Conservation (phyloP, 805 yeast genomes). For the Cyberlindnera maritima region DNA sequence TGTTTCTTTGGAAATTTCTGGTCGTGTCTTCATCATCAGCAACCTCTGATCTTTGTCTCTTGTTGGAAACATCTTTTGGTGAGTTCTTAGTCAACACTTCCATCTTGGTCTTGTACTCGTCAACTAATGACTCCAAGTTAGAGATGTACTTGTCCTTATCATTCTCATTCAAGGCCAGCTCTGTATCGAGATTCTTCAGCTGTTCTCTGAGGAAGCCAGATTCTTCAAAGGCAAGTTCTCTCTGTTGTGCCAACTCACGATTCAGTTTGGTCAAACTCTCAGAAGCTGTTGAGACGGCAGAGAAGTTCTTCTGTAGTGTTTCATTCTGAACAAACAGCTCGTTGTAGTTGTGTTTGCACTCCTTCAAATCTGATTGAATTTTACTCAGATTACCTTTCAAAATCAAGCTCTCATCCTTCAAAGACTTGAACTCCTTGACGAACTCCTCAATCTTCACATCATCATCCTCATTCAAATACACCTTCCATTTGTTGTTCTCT, state of each 20-base stretch:
- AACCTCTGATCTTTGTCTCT: constrained; percentile 27
- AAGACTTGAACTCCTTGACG: constrained; percentile 37
- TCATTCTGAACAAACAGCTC: constrained; percentile 40
- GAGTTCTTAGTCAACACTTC: constrained; percentile 35
- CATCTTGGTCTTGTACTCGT: constrained; percentile 53
- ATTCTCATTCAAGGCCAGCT: constrained; percentile 22
- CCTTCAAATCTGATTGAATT: constrained; percentile 27
- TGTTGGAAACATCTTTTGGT: constrained; percentile 29
- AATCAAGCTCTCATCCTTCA: constrained; percentile 38
- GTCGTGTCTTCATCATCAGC: constrained; percentile 20
- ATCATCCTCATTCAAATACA: constrained; percentile 35
- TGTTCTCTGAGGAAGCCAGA: constrained; percentile 55
- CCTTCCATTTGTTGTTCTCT: constrained; percentile 46
- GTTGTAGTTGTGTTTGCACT: constrained; percentile 29
- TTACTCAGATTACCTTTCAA: constrained; percentile 32
- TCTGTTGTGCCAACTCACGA: constrained; percentile 49
- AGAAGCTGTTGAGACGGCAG: constrained; percentile 26
- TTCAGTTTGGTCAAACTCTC: constrained; percentile 31
- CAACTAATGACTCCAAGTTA: constrained; percentile 39
- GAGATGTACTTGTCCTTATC: constrained; percentile 22
- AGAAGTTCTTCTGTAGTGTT: constrained; percentile 26
- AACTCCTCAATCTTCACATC: constrained; percentile 33
- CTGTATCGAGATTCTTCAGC: constrained; percentile 46
- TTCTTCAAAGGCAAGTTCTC: constrained; percentile 53
- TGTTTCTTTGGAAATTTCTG: constrained; percentile 28